Evolutionary conservation across 2,329 filamentous ascomycete species (phyloP).

Genomic region (Talaromyces atroroseus): DNA sequence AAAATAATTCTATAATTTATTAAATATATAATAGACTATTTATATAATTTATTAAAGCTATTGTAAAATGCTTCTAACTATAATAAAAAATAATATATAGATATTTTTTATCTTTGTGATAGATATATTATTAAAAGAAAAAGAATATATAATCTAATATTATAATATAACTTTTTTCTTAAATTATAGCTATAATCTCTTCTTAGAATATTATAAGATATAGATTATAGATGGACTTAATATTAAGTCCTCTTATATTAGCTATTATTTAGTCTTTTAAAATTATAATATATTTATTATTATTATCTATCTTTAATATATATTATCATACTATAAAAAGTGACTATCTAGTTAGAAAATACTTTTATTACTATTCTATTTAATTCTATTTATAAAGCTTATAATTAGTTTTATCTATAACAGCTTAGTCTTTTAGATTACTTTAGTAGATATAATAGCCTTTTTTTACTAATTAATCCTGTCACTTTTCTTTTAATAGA

Average conservation of each 20-base stretch:
- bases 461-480: too few species aligned
- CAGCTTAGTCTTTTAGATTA: too few species aligned
- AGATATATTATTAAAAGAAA: background rate
- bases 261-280: background rate
- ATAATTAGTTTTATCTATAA: background rate
- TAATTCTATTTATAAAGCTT: background rate
- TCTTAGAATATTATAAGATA: too few species aligned
- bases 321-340: background rate
- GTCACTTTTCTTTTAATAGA: too few species aligned
- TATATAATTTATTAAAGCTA: background rate
- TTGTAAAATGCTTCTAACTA: background rate
- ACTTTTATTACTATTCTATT: background rate
- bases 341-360: background rate
- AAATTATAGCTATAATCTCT: too few species aligned
- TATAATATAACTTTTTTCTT: too few species aligned
- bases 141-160: too few species aligned
- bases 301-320: background rate
- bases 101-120: background rate
- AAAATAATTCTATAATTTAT: background rate
- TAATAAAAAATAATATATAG: background rate
- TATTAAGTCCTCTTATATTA: too few species aligned
- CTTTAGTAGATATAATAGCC: too few species aligned
- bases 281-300: background rate
- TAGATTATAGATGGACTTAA: too few species aligned
- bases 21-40: background rate